Base-by-base conservation (phyloP, 441 rosid species). In the Manihot esculenta region DNA sequence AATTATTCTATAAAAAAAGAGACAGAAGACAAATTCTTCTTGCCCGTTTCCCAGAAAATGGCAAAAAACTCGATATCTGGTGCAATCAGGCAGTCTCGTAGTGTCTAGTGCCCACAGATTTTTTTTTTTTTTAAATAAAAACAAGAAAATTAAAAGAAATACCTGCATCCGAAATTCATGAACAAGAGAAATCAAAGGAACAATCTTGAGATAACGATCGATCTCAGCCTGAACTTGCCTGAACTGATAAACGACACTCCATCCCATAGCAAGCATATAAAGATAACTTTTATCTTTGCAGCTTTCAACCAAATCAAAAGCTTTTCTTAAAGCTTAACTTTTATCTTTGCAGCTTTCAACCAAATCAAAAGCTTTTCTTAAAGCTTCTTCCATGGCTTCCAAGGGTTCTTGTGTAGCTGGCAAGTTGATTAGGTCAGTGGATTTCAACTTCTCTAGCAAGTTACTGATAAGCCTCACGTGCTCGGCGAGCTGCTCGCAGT, bases 181-280 rank as follows among this genome's bases (percentile, higher is more conserved):
- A 56, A 77, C 84, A 33, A 80, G 70, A 0, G 80, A 70, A 57
- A 75, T 72, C 74, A 79, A 60, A 10, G 83, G 78, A 7, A 77
- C 65, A 24, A 77, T 74, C 64, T 48, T 65, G 42, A 78, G 75
- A 44, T 47, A 73, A 0, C 78, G 76, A 45, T 81, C 84, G 10
- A 82, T 80, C 74, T 82, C 86, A 26, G 60, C 68, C 54, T 77
- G 79, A 15, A 79, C 74, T 23, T 74, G 78, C 45, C 84, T 76
- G 70, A 85, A 79, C 71, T 79, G 78, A 71, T 81, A 77, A 55
- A 85, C 81, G 1, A 66, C 69, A 66, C 49, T 74, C 88, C 85
- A 83, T 13, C 88, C 84, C 59, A 74, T 65, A n/a, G 88, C 86
- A 26, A 83, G 72, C 84, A 83, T 75, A 71, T 74, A 83, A 11